Base-by-base conservation (phyloP, 2,329 filamentous ascomycete species). In the Leptographium galeiforme region DNA sequence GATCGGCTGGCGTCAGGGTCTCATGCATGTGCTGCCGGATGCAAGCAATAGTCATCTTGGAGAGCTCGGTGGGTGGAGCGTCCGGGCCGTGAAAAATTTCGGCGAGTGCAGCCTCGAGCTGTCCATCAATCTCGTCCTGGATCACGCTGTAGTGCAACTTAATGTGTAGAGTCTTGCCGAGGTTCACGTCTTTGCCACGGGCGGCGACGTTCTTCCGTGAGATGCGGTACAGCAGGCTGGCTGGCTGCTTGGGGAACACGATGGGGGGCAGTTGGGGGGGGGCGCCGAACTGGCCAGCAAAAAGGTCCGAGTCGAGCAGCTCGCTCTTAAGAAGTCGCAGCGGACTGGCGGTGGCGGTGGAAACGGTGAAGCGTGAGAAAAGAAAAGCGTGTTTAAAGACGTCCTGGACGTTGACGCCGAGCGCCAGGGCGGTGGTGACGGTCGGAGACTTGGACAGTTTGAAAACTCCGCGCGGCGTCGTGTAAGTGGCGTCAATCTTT, bases 401-500 rank as follows among this genome's bases (percentile, higher is more conserved):
- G 61, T 98, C 93, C 62, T 97, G 90, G 7, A 98, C 93, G 59
- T 97, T 97, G 57, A 98, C 93, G 4, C 91, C 90, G 4, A 98
- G 75, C 0, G 89, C 87, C 6, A 98, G 73, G 1, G 85, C 78
- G 2, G 93, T 84, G 3, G 83, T 77, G 19, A 94, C 74, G 4
- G 75, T 78, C 19, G 79, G 77, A 8, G 76, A 74, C 16, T 77
- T 78, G 16, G 80, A 76, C 63, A 84, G 85, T 52, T 75, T 73
- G 58, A 88, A 87, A 8, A 71, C 73, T 3, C 83, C 85, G 2
- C 78, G 70, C 0, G 80, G 72, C 0, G 87, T 90, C 2, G 76
- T 76, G 63, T 93, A 95, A 0, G 72, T 74, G 11, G 89, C 74
- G 58, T 95, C 90, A n/a, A 91, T 68, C 57, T 82, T 84, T 53